Base-by-base conservation (phyloP, 2,329 filamentous ascomycete genomes). In the Cadophora sp. region DNA sequence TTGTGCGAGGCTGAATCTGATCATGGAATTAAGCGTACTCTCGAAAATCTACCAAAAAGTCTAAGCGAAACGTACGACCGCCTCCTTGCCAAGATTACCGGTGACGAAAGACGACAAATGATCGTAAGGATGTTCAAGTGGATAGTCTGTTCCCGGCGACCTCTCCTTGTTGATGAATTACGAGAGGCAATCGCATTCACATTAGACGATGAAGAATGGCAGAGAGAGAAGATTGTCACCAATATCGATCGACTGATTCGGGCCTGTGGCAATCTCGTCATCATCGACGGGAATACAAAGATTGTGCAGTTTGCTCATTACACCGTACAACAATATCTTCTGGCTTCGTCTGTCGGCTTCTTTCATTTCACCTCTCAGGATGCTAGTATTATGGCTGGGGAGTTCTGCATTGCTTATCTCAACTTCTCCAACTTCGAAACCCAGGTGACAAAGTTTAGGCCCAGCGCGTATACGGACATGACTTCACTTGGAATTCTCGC, bases 241-340 rank as follows among this genome's bases (percentile, higher is more conserved):
- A 50, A 66, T 22, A 41, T 70, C 14, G 33, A 58, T 5, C 59
- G 68, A 33, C 60, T 71, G 2, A 33, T 68, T 22, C 58, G 68
- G 56, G 65, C 66, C 1, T 70, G 64, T 24, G 55, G 66, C 3
- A 68, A 70, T 62, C 66, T 71, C 1, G 56, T 70, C 13, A 39
- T 68, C 0, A 43, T 70, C 45, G 66, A 72, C 56, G 62, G 64
- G 24, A 61, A 65, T 7, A 66, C 36, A 2, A 47, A 64, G 1
- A 39, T 45, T 4, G 58, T 70, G 1, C 60, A 67, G 51, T 45
- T 72, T 4, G 66, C 70, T 20, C 70, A 72, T 59, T 70, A 70
- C 18, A 71, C 70, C 4, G 68, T 71, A 7, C 66, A 68, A 43
- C 68, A 71, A 36, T 68, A 71, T 55, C 50, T 70, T 7, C 30